Conservation (phyloP, 2,329 filamentous ascomycete species). For the Pestalotiopsis sp. region DNA sequence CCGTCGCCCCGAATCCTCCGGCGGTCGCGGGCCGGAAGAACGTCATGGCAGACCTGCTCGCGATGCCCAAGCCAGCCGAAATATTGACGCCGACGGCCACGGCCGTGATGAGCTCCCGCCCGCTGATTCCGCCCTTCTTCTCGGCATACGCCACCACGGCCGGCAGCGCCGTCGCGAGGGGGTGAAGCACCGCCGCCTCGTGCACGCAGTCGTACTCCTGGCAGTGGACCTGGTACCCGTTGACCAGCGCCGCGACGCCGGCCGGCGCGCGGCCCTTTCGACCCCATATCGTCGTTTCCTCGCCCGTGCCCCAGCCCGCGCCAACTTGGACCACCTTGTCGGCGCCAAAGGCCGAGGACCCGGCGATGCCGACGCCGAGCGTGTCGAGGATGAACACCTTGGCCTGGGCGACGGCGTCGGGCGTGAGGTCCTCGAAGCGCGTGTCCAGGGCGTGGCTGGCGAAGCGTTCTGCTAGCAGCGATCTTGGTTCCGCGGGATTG, state of each 20-base stretch:
- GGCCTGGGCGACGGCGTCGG: constrained; percentile 13
- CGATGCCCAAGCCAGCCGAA: constrained; percentile 12
- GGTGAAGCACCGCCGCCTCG: constrained; percentile 13
- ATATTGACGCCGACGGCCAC: constrained; percentile 14
- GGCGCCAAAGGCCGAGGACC: constrained; percentile 14
- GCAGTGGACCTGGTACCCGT: constrained; percentile 13
- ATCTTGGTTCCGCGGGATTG: not conserved
- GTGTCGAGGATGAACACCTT: constrained; percentile 14
- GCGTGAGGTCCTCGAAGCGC: constrained; percentile 9
- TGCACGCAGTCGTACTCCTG: constrained; percentile 15
- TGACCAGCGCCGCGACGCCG: constrained; percentile 9
- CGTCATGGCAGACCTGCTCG: constrained; percentile 9
- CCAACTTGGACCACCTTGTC: constrained; percentile 3
- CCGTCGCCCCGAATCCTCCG: constrained; percentile 12
- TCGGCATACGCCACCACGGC: constrained; percentile 11
- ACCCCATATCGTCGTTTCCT: constrained; percentile 11
- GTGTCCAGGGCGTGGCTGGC: constrained; percentile 11
- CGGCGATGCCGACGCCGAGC: constrained; percentile 13
- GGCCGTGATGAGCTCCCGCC: constrained; percentile 12
- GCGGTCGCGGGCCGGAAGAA: constrained; percentile 14
- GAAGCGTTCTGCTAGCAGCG: constrained; percentile 11
- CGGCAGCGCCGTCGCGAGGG: constrained; percentile 12
- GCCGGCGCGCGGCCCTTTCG: constrained; percentile 2
- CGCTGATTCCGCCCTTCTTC: constrained; percentile 2
- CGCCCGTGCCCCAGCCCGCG: not conserved